Evolutionary conservation across 495 filamentous ascomycete species (phyloP).

Genomic region (Neurospora pannonica): DNA sequence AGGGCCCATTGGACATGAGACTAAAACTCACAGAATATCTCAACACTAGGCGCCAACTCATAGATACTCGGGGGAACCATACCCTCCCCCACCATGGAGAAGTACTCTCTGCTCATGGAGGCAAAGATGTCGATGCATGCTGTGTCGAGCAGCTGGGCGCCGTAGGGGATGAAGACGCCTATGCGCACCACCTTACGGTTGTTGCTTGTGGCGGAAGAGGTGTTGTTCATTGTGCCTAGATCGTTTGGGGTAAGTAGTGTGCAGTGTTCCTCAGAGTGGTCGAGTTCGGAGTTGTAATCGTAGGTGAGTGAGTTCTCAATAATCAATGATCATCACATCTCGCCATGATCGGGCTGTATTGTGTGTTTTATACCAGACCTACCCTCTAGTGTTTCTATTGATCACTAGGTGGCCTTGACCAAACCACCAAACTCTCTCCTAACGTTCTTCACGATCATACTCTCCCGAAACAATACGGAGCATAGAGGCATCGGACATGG

Average conservation of each 20-base stretch:
- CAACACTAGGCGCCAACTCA: slow-evolving; percentile 28
- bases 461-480: background rate
- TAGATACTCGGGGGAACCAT: slow-evolving; percentile 26
- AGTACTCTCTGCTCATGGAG: slow-evolving; percentile 36
- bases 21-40: slow-evolving; percentile 23
- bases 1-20: background rate
- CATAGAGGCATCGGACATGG: background rate
- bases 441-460: background rate
- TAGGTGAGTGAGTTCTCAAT: background rate
- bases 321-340: background rate
- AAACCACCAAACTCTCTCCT: no score
- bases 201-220: background rate
- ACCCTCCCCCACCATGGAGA: slow-evolving; percentile 11
- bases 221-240: background rate
- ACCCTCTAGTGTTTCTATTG: background rate
- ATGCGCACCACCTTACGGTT: slow-evolving; percentile 19
- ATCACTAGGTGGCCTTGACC: no score
- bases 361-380: background rate
- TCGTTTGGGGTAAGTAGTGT: background rate
- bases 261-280: background rate
- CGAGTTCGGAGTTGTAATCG: no score
- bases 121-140: slow-evolving; percentile 40
- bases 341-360: background rate
- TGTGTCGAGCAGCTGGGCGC: slow-evolving; percentile 40
- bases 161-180: slow-evolving; percentile 37